Percentiles rank a stretch among this genome's conserved stretches.
These are phyloP conservation scores for Ramaria rubella DNA, from an alignment of 768 basidiomycete species.

Conservation along the genomic window DNA sequence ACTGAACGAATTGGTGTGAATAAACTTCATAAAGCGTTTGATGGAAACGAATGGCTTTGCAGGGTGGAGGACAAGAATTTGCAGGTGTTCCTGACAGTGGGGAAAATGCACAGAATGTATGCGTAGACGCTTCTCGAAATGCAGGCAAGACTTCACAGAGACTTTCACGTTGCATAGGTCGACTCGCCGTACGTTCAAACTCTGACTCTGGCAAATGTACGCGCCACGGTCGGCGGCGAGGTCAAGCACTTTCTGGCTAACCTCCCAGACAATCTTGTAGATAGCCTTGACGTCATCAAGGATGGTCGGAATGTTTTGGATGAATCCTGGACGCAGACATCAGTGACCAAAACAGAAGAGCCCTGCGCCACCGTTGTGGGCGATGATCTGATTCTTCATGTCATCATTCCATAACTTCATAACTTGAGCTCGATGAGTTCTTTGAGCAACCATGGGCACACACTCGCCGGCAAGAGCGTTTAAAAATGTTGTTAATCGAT, in stretches of 20 bases:
- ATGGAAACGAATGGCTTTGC: no score
- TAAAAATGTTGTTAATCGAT: slow-evolving; percentile 82
- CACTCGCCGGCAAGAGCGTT: slow-evolving; percentile 99
- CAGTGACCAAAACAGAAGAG: not conserved
- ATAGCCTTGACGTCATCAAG: slow-evolving; percentile 92
- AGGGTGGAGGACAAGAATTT: no score
- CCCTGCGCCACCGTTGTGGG: slow-evolving; percentile 59
- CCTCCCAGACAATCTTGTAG: slow-evolving; percentile 99
- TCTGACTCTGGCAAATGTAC: slow-evolving; percentile 95
- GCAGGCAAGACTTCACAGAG: no score
- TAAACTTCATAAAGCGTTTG: no score
- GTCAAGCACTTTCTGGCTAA: slow-evolving; percentile 94
- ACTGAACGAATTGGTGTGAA: no score
- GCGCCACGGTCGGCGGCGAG: slow-evolving; percentile 96
- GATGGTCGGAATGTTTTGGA: slow-evolving; percentile 82
- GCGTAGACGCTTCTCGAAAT: no score
- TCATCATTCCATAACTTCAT: slow-evolving; percentile 96
- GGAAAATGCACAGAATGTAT: no score
- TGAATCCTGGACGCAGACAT: slow-evolving; percentile 36
- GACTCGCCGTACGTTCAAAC: slow-evolving; percentile 85
- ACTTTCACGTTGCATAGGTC: no score
- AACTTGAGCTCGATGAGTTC: slow-evolving; percentile 92
- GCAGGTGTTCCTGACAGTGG: no score
- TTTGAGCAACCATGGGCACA: slow-evolving; percentile 97
- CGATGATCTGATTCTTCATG: slow-evolving; percentile 99